Conservation (phyloP, 805 yeast genomes). For the Candida namnaoensis region DNA sequence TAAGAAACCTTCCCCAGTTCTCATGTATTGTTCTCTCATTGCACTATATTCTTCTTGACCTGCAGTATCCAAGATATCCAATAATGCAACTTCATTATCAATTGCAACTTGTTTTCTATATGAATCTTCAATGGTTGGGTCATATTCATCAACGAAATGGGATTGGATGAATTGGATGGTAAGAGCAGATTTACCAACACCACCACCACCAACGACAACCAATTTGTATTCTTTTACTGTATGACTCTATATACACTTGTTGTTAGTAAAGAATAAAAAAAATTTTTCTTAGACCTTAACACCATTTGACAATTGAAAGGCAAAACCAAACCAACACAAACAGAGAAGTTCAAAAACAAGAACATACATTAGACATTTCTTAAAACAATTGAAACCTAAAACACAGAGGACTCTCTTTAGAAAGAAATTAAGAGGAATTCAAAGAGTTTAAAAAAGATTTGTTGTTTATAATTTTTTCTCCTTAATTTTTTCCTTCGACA, state of each 20-base stretch:
- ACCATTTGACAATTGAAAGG: no score
- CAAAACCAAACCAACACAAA: no score
- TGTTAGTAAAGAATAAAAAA: no score
- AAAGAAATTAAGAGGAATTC: no score
- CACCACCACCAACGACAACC: conserved; percentile 98
- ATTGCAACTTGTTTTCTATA: conserved; percentile 83
- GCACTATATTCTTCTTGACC: conserved; percentile 97
- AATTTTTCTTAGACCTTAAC: no score
- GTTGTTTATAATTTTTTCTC: no score
- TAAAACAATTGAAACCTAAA: no score
- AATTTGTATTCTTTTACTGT: conserved; percentile 72
- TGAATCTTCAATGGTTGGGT: conserved; percentile 94
- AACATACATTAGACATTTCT: no score
- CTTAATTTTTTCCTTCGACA: no score
- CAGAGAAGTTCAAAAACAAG: no score
- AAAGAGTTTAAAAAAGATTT: no score
- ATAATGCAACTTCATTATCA: conserved; percentile 66
- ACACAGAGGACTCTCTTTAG: no score
- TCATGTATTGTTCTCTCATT: conserved; percentile 90
- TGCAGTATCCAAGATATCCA: conserved; percentile 94
- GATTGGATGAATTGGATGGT: conserved; percentile 93
- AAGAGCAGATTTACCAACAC: conserved; percentile 95
- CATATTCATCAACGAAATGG: conserved; percentile 95
- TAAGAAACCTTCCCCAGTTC: conserved; percentile 91
- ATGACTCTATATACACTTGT: conserved; percentile 8